Percentiles rank a stretch among this genome's conserved stretches.
These are phyloP conservation scores for Tuber magnatum DNA, from an alignment of 495 filamentous ascomycete species.

Conservation along the genomic window DNA sequence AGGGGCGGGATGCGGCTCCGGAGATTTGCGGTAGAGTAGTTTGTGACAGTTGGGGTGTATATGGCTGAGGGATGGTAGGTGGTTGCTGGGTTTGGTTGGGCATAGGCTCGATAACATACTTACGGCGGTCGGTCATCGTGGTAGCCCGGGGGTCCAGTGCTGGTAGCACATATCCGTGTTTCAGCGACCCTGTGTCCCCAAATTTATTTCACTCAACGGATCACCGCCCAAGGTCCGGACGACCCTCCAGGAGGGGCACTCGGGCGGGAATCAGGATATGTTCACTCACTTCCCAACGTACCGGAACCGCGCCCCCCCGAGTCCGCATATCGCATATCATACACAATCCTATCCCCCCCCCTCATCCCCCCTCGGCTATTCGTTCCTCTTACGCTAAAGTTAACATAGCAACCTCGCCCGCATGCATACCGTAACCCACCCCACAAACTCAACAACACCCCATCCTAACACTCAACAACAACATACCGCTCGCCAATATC, in stretches of 20 bases:
- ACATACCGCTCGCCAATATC: constrained; percentile 19
- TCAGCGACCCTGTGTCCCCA: neutral
- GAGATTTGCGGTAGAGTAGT: too few species aligned
- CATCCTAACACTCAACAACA: neutral
- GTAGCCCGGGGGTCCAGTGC: neutral
- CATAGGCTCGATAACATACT: neutral
- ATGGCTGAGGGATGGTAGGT: neutral
- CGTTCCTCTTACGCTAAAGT: neutral
- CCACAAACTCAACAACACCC: neutral
- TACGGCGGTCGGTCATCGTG: neutral
- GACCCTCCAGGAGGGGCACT: neutral
- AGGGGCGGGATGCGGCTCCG: too few species aligned
- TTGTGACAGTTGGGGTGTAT: too few species aligned
- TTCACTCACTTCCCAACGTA: too few species aligned
- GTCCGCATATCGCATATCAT: neutral
- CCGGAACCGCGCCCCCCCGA: too few species aligned
- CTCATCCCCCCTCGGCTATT: neutral
- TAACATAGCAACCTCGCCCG: neutral
- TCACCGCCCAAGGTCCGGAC: neutral
- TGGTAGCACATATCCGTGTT: neutral
- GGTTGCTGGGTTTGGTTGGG: neutral
- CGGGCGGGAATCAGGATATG: neutral
- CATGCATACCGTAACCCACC: neutral
- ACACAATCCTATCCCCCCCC: neutral
- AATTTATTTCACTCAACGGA: neutral